phyloP scores from a whole-genome alignment of 495 filamentous ascomycete species.

The Aspergillus panamensis region DNA sequence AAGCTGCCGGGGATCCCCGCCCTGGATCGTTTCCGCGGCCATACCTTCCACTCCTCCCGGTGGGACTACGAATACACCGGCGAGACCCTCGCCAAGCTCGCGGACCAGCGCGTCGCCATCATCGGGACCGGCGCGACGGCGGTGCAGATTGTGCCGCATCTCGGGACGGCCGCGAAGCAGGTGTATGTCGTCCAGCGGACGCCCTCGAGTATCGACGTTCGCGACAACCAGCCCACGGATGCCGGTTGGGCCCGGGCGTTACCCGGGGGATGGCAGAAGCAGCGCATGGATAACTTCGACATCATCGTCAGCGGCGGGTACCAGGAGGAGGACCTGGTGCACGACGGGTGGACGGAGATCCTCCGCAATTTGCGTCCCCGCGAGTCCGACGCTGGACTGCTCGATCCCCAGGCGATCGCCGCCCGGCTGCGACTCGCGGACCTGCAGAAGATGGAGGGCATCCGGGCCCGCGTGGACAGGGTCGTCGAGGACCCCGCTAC shows the following conservation, averaged over 20 bases:
- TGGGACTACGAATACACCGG: conserved; percentile 46
- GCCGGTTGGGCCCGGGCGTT: conserved; percentile 7
- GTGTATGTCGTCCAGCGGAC: conserved; percentile 45
- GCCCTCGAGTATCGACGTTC: conserved; percentile 38
- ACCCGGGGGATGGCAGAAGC: conserved; percentile 43
- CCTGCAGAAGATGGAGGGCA: conserved; percentile 5
- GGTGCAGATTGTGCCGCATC: conserved; percentile 35
- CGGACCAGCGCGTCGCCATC: conserved; percentile 43
- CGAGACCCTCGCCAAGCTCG: conserved; percentile 38
- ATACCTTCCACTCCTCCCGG: conserved; percentile 37
- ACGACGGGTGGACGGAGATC: conserved; percentile 8
- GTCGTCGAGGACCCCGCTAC: conserved; percentile 21
- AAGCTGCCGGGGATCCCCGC: conserved; percentile 26
- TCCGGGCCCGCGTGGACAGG: conserved; percentile 31
- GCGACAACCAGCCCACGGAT: conserved; percentile 34
- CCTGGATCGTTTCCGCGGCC: conserved; percentile 15
- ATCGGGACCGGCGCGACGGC: conserved; percentile 47
- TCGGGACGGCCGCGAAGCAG: conserved; percentile 25
- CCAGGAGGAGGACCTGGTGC: conserved; percentile 1
- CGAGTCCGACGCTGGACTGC: no score
- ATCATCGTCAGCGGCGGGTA: conserved; percentile 11
- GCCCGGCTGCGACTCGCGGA: not conserved
- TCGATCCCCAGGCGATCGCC: not conserved
- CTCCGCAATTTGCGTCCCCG: no score
- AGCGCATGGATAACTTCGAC: conserved; percentile 36